These are phyloP conservation scores for Sorghum bicolor DNA, from an alignment of 176 grass and related monocot species.

Conservation along the genomic window Sorghum_bicolor_NCBIv3 NC_012877.2:35649501-35650000, in stretches of 20 bases:
- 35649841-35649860: neutral
- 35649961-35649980: neutral
- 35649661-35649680: neutral
- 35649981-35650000: neutral
- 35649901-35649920: neutral
- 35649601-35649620: neutral
- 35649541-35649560: slow-evolving; percentile 95
- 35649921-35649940: neutral
- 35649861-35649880: neutral
- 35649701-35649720: neutral
- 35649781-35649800: neutral
- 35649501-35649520: slow-evolving; percentile 94
- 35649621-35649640: neutral
- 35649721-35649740: neutral
- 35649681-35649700: neutral
- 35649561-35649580: slow-evolving; percentile 60
- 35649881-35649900: neutral
- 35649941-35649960: neutral
- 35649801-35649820: neutral
- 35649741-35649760: neutral
- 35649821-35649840: neutral
- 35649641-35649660: slow-evolving; percentile 1
- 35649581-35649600: slow-evolving; percentile 26
- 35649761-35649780: neutral
- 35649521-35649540: slow-evolving; percentile 92